Conservation (phyloP, 306 rosid species). For the Fagus crenata region DNA sequence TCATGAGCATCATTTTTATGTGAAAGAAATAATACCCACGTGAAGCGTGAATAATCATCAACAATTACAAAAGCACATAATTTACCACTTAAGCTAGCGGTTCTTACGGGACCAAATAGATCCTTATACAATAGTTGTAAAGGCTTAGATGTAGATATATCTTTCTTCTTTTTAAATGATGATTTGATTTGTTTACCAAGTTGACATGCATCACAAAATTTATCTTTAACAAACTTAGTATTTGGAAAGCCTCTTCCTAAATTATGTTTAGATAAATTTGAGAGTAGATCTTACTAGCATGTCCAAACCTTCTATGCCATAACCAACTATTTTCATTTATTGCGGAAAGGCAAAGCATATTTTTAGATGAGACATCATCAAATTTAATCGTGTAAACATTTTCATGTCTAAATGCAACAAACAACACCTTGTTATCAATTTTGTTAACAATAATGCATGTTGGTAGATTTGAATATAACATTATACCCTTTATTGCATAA, state of each 20-base stretch:
- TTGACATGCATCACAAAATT: conserved; percentile 3
- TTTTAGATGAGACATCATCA: no score
- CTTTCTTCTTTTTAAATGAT: neutral
- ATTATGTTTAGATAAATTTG: neutral
- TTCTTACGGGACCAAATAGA: neutral
- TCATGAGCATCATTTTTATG: neutral
- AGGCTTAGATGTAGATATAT: neutral
- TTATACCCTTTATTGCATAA: no score
- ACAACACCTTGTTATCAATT: no score
- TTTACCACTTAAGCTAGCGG: neutral
- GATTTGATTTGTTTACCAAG: conserved; percentile 7
- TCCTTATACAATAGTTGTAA: neutral
- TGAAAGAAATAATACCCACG: neutral
- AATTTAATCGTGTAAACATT: no score
- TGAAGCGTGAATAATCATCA: neutral
- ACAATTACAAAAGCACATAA: neutral
- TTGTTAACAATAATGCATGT: no score
- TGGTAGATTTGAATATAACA: no score
- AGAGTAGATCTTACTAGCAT: neutral
- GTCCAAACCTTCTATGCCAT: neutral
- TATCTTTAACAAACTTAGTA: neutral
- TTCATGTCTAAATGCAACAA: no score
- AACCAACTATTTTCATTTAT: neutral
- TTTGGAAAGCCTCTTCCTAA: neutral
- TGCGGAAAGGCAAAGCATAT: no score